Conservation (phyloP, 805 yeast species). For the Isabelozyma heimii region DNA sequence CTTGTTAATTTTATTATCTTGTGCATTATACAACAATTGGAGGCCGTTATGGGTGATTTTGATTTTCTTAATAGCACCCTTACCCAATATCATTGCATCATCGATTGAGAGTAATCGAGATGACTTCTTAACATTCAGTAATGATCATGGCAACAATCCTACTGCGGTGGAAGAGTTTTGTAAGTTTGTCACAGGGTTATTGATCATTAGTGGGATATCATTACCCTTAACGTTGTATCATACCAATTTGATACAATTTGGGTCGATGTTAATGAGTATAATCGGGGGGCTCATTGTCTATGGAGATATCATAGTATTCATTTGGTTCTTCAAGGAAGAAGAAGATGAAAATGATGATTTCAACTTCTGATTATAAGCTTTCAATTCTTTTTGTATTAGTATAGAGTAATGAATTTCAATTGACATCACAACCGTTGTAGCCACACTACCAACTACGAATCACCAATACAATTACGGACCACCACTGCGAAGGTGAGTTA, state of each 20-base stretch:
- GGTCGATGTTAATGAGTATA: constrained; percentile 42
- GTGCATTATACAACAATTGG: constrained; percentile 45
- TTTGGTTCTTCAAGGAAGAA: constrained; percentile 45
- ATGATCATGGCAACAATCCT: constrained; percentile 36
- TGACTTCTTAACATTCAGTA: constrained; percentile 43
- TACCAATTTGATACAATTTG: constrained; percentile 32
- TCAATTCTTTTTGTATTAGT: neutral
- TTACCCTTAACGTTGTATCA: constrained; percentile 42
- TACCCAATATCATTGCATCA: constrained; percentile 40
- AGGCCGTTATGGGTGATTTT: constrained; percentile 41
- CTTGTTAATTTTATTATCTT: constrained; percentile 39
- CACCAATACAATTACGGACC: too few species aligned
- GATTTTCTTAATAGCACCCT: constrained; percentile 42
- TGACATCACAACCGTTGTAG: too few species aligned
- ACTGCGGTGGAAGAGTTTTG: constrained; percentile 37
- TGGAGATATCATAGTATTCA: constrained; percentile 40
- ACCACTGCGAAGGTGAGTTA: too few species aligned
- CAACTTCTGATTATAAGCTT: constrained; percentile 25
- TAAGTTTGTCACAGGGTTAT: constrained; percentile 37
- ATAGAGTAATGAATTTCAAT: neutral
- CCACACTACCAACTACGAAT: too few species aligned
- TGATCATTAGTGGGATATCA: constrained; percentile 44
- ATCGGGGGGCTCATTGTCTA: constrained; percentile 45
- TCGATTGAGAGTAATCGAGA: constrained; percentile 38
- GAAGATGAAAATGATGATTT: constrained; percentile 47